Evolutionary conservation across 441 rosid genomes (phyloP), one percentile per base, ranked within the genome.

Genomic region (Gossypium davidsonii): DNA sequence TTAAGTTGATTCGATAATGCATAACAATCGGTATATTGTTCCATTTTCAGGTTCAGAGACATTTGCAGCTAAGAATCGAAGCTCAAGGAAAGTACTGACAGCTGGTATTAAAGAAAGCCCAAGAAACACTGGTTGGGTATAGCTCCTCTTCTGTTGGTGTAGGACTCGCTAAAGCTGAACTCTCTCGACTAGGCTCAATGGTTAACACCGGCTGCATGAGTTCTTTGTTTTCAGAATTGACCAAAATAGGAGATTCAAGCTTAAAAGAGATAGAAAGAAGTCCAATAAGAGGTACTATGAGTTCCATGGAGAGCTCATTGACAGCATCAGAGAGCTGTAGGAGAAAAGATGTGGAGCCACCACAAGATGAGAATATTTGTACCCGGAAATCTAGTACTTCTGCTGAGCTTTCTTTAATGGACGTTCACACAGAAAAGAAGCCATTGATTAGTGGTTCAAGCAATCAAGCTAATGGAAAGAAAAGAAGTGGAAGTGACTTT

Each of bases 81-180:
- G 98, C 99, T 73, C 99, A 95, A 81, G 96, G 97, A 57, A 95
- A 92, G 84, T 95, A 95, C 83, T 75, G 93, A 68, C 92, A 87
- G 15, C 86, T 98, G 0, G 97, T 95, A 52, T 71, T 93, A 75
- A 85, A 77, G 70, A 93, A 88, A 82, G 99, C 99, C 75, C 95
- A 93, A 82, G 96, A 93, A 84, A 91, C 97, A 31, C 88, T 95
- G 14, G 76, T 95, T n/a, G 95, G 90, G 18, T 90, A 91, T 75
- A 80, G 77, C 75, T 78, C 89, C 68, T 87, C 91, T 34, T 71
- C 86, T 11, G 79, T 86, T 52, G 91, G 90, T 25, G 80, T 87
- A 68, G 96, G 88, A 48, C 83, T 86, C n/a, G 88, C 93, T 18
- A 92, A 84, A 81, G 83, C 88, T 21, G 95, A 95, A 77, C 93